Evolutionary conservation across 1,284 basidiomycete species (phyloP).

Genomic region (Mixia osmundae): DNA sequence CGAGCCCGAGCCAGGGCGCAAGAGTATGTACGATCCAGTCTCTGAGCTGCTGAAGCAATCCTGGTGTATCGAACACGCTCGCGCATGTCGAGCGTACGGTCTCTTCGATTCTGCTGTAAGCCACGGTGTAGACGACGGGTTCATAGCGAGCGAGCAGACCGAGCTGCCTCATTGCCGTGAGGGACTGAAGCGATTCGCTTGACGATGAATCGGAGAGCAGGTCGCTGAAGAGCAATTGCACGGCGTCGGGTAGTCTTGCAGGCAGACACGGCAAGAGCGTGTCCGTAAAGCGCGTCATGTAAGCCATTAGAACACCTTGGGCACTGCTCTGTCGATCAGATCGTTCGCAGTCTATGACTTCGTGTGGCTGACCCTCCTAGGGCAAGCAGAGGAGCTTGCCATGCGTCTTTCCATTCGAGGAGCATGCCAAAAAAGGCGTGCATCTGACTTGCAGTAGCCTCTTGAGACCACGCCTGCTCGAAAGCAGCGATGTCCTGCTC

Average conservation of each 20-base stretch:
- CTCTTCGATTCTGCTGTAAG: conserved; percentile 57
- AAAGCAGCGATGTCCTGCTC: no score
- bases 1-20: conserved; percentile 7
- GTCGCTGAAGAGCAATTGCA: neutral
- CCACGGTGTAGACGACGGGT: conserved; percentile 51
- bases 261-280: neutral
- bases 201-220: neutral
- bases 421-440: neutral
- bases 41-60: conserved; percentile 37
- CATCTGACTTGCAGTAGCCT: no score
- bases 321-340: neutral
- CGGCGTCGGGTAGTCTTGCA: neutral
- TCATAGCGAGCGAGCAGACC: conserved; percentile 66
- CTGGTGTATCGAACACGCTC: conserved; percentile 38
- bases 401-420: neutral
- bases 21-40: conserved; percentile 37
- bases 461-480: no score
- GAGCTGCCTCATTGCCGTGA: conserved; percentile 21
- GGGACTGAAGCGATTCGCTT: neutral
- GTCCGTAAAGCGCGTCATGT: neutral
- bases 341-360: neutral
- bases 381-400: conserved; percentile 1
- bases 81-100: conserved; percentile 41
- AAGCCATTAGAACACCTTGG: neutral
- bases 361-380: neutral